Evolutionary conservation across 805 yeast genomes (phyloP), one percentile per base, ranked within the genome.

Genomic region (Kregervanrija delftensis): DNA sequence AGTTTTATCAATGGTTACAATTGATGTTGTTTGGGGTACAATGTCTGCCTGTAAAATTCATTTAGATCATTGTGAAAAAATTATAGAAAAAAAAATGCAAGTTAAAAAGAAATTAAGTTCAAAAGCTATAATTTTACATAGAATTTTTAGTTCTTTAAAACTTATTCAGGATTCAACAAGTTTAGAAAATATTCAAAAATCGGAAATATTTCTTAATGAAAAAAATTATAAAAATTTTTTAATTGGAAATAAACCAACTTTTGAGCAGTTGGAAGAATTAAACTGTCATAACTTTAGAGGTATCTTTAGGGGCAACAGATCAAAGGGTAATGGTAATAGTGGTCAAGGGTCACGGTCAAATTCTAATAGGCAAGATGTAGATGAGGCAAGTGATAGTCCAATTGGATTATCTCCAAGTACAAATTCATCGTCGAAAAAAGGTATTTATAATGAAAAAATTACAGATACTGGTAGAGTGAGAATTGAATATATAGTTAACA

Each of bases 11-110:
- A 86, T 87, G 95, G 86, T 83, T 40, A 81, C 90, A 6, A 85
- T 88, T 42, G 96, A 88, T 64, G 81, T 86, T 42, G 90, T 86
- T 12, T 84, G 95, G 87, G 96, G 96, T 3, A 80, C 91, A 1
- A 85, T 86, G 90, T 81, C 84, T 44, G 93, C 85, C 52, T 86
- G 95, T 56, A 79, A 78, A 50, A 74, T 80, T 46, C 86, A 86
- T 64, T 69, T 88, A 43, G 76, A 79, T 44, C 78, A 88, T 54
- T 85, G 95, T 65, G 91, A 86, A 49, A 76, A 74, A 45, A 81
- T 86, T 45, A 82, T 88, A 22, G 76, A 77, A 32, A 74, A 79
- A 52, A 78, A 91, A 55, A 81, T 83, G 81, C 67, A 67, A 37
- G 72, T 69, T 43, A 77, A 88, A 57, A 77, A 81, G 53, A 77